Base-by-base conservation (phyloP, 2,329 filamentous ascomycete genomes). In the Penicillium palitans region DNA sequence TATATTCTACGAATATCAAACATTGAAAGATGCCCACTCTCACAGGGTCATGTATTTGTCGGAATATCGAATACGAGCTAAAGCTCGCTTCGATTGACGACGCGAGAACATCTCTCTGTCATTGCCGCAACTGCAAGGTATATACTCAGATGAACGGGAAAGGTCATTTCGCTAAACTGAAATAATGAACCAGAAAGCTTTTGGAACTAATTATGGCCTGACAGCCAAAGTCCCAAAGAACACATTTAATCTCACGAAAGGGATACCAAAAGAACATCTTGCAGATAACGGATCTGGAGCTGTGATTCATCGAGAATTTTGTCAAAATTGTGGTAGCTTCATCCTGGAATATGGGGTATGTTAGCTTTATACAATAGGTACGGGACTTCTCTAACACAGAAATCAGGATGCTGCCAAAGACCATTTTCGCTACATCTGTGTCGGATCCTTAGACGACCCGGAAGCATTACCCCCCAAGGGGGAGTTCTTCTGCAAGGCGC, bases 61-160 rank as follows among this genome's bases (percentile, higher is more conserved):
- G 74, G 56, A 72, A 72, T 9, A 73, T 84, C 55, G 71, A 73
- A 31, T 84, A 83, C 59, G 70, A 74, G 17, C 71, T 84, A 47
- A 68, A 71, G 0, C 73, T 84, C 1, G 61, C 67, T 3, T 77
- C 78, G 8, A 72, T 75, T 6, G 76, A 79, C 8, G 75, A 83
- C 25, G 81, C 81, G 2, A 72, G 81, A 24, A 83, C 81, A 1
- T 81, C 76, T 10, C 64, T 84, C 17, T 84, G 82, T 61, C 81
- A 84, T 66, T 84, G 82, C 64, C 61, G 68, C 19, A 82, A 79
- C 64, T 84, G 82, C 72, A 84, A 81, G 68, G 78, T 79, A 61
- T 10, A 52, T 40, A 24, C 12, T 29, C 21, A 1, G 15, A 19
- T 7, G 3, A 35, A n/a, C 27, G 6, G 3, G 31, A 7, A 49